These are phyloP conservation scores for Aspergillus hancockii DNA, from an alignment of 495 filamentous ascomycete genomes.

Conservation along the genomic window DNA sequence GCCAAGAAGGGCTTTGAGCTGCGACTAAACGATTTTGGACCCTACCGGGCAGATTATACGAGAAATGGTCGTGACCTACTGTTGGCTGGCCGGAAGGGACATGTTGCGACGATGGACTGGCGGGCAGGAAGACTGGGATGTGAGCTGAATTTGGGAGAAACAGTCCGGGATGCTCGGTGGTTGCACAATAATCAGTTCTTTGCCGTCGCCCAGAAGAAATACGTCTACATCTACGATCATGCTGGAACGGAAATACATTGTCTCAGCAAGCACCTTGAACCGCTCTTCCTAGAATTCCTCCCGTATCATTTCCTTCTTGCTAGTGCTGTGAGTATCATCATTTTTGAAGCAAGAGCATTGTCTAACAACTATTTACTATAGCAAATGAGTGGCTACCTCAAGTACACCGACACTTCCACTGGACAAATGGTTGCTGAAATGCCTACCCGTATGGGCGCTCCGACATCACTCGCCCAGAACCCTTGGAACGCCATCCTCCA, in stretches of 20 bases:
- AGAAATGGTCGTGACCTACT: slow-evolving; percentile 84
- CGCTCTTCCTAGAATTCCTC: slow-evolving; percentile 92
- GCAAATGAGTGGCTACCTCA: slow-evolving; percentile 81
- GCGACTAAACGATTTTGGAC: slow-evolving; percentile 78
- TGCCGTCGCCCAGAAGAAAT: slow-evolving; percentile 97
- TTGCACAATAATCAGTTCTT: slow-evolving; percentile 95
- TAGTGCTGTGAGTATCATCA: slow-evolving; percentile 62
- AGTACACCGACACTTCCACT: slow-evolving; percentile 94
- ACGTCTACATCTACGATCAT: slow-evolving; percentile 91
- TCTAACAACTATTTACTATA: slow-evolving; percentile 25
- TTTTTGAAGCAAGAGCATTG: not conserved
- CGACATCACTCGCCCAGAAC: slow-evolving; percentile 84
- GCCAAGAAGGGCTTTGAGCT: slow-evolving; percentile 92
- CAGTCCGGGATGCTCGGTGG: slow-evolving; percentile 85
- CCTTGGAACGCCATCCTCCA: slow-evolving; percentile 89
- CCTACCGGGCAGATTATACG: slow-evolving; percentile 85
- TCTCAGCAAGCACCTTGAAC: slow-evolving; percentile 84
- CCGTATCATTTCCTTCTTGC: slow-evolving; percentile 95
- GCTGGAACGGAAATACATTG: slow-evolving; percentile 90
- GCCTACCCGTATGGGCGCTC: slow-evolving; percentile 78
- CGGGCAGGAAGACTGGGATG: slow-evolving; percentile 84
- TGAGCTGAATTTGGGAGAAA: slow-evolving; percentile 88
- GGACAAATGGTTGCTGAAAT: slow-evolving; percentile 82
- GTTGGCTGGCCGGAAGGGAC: slow-evolving; percentile 86
- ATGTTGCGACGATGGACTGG: slow-evolving; percentile 98